Percentiles rank a stretch among this genome's conserved stretches.
Conservation (phyloP, 306 rosid species). For the Malus domestica region ASM211411v1 NC_041794.1:24176501-24177000, state of each 20-base stretch:
- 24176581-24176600: neutral
- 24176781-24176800: slow-evolving; percentile 6
- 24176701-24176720: neutral
- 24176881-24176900: slow-evolving; percentile 9
- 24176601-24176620: neutral
- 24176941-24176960: neutral
- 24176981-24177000: slow-evolving; percentile 14
- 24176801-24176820: slow-evolving; percentile 16
- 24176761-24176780: neutral
- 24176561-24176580: slow-evolving; percentile 11
- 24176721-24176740: slow-evolving; percentile 1
- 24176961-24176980: slow-evolving; percentile 13
- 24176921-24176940: slow-evolving; percentile 14
- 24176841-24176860: neutral
- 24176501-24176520: slow-evolving; percentile 13
- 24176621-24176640: slow-evolving; percentile 2
- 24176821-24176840: slow-evolving; percentile 19
- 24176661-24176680: slow-evolving; percentile 14
- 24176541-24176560: neutral
- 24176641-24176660: slow-evolving; percentile 8
- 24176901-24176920: neutral
- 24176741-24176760: neutral
- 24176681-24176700: slow-evolving; percentile 17
- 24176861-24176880: neutral
- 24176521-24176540: neutral